Base-by-base conservation (phyloP, 139 green algal species). In the Trebouxia sp. region DNA sequence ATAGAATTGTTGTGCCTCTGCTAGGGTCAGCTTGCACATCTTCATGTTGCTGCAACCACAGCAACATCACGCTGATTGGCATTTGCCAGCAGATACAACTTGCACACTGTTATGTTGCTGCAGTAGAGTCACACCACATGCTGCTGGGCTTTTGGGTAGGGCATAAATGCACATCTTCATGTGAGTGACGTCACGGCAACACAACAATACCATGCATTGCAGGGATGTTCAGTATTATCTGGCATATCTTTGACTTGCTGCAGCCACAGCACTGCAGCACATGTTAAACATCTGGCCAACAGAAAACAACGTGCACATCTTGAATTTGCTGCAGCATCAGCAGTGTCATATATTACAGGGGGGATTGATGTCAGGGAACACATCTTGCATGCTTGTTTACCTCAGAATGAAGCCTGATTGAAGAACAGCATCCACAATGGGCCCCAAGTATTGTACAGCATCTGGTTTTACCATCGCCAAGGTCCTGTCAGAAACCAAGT, bases 401-500 rank as follows among this genome's bases (percentile, higher is more conserved):
- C 69, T 78, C 20, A 90, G 58, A 41, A 47, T 45, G 51, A 96
- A 94, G 38, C 91, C 92, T 12, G 65, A 86, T 3, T 83, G n/a
- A 3, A 80, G n/a, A 37, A 94, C 87, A 3, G 88, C 89, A 51
- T 93, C 83, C 14, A 97, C 55, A 75, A 97, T 93, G 39, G 92
- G 88, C 17, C 94, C 94, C 56, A 92, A 55, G 65, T 93, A 74
- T 41, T 90, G 74, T 32, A 92, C 84, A 7, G 89, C 92, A 83
- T 96, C 90, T 4, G 92, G 92, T 85, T 96, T 95, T 30, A 97
- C 82, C 82, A 97, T 90, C 4, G 88, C 93, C 7, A 94, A 81
- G 0, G 92, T 95, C 78, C 91, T 95, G 86, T n/a, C n/a, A n/a
- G n/a, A n/a, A n/a, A n/a, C n/a, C n/a, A n/a, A n/a, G n/a, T n/a